Percentiles rank a stretch among this genome's conserved stretches.
phyloP scores from a whole-genome alignment of 306 rosid genomes.

The Aeschynomene evenia region DNA sequence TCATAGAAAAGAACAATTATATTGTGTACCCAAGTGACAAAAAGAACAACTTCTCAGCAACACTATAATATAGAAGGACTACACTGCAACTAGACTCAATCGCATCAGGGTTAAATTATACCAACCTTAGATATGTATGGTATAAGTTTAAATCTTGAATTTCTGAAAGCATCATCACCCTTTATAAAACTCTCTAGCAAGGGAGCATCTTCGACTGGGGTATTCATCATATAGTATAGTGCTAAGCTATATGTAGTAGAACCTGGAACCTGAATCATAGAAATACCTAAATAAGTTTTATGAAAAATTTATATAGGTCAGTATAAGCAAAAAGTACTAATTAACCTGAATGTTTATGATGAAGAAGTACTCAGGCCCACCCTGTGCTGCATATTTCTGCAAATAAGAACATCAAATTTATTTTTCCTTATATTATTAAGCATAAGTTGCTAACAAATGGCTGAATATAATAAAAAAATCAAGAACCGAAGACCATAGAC shows the following conservation, averaged over 20 bases:
- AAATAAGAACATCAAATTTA: slow-evolving; percentile 12
- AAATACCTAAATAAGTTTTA: slow-evolving; percentile 16
- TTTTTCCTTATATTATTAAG: slow-evolving; percentile 20
- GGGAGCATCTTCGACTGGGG: slow-evolving; percentile 72
- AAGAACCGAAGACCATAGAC: slow-evolving; percentile 23
- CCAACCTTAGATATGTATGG: slow-evolving; percentile 91
- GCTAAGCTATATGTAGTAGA: slow-evolving; percentile 71
- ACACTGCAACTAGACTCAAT: slow-evolving; percentile 24
- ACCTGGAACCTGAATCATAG: slow-evolving; percentile 71
- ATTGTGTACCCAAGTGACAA: neutral
- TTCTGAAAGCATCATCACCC: slow-evolving; percentile 80
- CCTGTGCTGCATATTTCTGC: slow-evolving; percentile 83
- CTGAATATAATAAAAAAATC: slow-evolving; percentile 14
- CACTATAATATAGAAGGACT: neutral
- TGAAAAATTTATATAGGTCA: slow-evolving; percentile 5
- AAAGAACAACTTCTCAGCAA: slow-evolving; percentile 15
- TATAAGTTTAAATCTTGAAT: slow-evolving; percentile 93
- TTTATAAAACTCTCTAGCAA: slow-evolving; percentile 68
- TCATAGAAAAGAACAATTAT: slow-evolving; percentile 6
- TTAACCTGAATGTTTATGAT: slow-evolving; percentile 80
- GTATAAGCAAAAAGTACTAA: neutral
- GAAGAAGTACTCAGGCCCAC: slow-evolving; percentile 86
- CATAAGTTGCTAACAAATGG: slow-evolving; percentile 21
- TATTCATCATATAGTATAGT: slow-evolving; percentile 77
- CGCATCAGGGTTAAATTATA: neutral